A percentile compares a stretch with the other conserved stretches of the same genome.
Evolutionary conservation across 805 yeast species (phyloP).

Genomic region (Peterozyma xylosa): DNA sequence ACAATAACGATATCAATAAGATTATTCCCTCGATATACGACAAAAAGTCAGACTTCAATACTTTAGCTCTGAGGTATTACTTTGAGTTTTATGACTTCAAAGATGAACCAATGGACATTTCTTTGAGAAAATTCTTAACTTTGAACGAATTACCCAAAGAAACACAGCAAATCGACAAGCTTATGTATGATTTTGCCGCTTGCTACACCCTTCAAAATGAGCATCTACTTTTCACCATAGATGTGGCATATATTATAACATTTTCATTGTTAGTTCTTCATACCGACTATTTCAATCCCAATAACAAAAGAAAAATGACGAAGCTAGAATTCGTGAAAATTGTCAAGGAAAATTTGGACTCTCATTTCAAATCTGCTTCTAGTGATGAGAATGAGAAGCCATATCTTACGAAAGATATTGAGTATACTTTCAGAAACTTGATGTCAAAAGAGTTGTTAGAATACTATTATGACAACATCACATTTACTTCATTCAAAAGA

Average conservation of each 20-base stretch:
- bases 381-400: conserved; percentile 20
- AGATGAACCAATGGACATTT: conserved; percentile 55
- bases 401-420: conserved; percentile 26
- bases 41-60: conserved; percentile 19
- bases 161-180: conserved; percentile 69
- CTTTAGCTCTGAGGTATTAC: conserved; percentile 19
- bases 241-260: conserved; percentile 54
- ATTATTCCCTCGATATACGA: conserved; percentile 21
- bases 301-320: conserved; percentile 61
- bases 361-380: conserved; percentile 14
- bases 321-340: conserved; percentile 50
- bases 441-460: conserved; percentile 35
- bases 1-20: conserved; percentile 16
- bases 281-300: conserved; percentile 65
- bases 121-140: conserved; percentile 53
- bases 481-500: conserved; percentile 47
- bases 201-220: conserved; percentile 40
- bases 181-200: conserved; percentile 48
- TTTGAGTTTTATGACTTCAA: conserved; percentile 37
- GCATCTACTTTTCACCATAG: conserved; percentile 27
- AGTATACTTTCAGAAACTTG: conserved; percentile 10
- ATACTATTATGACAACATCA: conserved; percentile 63
- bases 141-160: conserved; percentile 59
- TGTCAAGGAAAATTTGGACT: conserved; percentile 20
- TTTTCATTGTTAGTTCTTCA: conserved; percentile 66